phyloP scores from a whole-genome alignment of 352 stramenopile genomes.

The Globisporangium camurandrum region DNA sequence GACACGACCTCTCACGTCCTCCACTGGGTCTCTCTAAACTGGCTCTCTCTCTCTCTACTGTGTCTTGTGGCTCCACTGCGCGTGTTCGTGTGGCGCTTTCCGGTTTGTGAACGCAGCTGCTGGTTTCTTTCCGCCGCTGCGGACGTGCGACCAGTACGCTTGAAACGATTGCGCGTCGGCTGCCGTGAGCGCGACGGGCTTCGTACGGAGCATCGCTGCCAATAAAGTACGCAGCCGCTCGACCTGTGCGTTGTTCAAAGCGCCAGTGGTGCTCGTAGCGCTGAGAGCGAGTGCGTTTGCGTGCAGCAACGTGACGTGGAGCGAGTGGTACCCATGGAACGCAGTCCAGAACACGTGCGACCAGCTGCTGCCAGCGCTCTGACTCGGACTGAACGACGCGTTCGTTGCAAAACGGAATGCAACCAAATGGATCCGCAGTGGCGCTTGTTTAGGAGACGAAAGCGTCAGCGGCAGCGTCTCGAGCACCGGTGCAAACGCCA shows the following conservation, averaged over 20 bases:
- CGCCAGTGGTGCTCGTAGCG: conserved; percentile 13
- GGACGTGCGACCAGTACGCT: conserved; percentile 77
- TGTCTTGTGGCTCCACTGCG: conserved; percentile 52
- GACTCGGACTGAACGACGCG: conserved; percentile 53
- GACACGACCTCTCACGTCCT: too few species aligned
- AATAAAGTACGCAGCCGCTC: conserved; percentile 58
- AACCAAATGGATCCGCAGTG: conserved; percentile 54
- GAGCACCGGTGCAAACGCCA: conserved; percentile 62
- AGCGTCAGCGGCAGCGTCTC: conserved; percentile 38
- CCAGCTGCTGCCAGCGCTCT: conserved; percentile 51
- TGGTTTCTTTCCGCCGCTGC: conserved; percentile 48
- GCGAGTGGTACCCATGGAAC: conserved; percentile 61
- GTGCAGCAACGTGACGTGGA: conserved; percentile 51
- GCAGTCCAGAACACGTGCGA: conserved; percentile 57
- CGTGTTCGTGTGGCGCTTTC: conserved; percentile 81
- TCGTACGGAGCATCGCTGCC: conserved; percentile 74
- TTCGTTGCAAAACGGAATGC: conserved; percentile 78
- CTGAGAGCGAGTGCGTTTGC: conserved; percentile 51
- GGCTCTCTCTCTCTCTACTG: neutral
- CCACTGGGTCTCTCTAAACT: neutral
- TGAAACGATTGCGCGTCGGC: conserved; percentile 79
- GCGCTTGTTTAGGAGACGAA: conserved; percentile 11
- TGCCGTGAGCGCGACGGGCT: conserved; percentile 56
- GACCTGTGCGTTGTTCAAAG: conserved; percentile 39
- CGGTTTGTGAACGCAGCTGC: conserved; percentile 73